phyloP scores from a whole-genome alignment of 345 rosid species.

The Lenwebbia sp. region DNA sequence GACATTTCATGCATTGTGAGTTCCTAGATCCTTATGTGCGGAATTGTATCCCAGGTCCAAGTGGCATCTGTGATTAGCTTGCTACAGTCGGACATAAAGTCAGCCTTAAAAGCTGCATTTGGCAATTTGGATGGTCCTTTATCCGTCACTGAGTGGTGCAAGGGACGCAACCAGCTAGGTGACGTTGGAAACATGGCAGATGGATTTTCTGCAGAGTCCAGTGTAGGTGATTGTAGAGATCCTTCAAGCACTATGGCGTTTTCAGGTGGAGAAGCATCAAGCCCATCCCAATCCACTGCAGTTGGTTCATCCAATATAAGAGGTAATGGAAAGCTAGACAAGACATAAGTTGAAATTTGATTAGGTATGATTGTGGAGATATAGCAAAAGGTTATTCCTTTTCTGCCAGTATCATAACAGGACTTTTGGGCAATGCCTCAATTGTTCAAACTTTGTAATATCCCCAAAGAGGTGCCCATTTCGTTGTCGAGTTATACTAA shows the following conservation, averaged over 20 bases:
- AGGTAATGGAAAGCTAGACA: slow-evolving; percentile 20
- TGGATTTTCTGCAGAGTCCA: slow-evolving; percentile 74
- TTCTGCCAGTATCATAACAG: not conserved
- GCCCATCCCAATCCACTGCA: slow-evolving; percentile 45
- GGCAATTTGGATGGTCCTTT: slow-evolving; percentile 81
- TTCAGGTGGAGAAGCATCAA: slow-evolving; percentile 46
- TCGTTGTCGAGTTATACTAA: not conserved
- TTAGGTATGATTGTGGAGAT: not conserved
- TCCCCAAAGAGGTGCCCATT: not conserved
- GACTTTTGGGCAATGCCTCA: not conserved
- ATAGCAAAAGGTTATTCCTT: not conserved
- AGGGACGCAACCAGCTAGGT: slow-evolving; percentile 58
- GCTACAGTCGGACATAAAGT: slow-evolving; percentile 81
- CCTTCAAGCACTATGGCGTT: slow-evolving; percentile 31
- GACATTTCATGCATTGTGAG: not conserved
- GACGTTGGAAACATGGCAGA: slow-evolving; percentile 49
- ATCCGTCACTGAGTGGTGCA: slow-evolving; percentile 90
- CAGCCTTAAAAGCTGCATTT: slow-evolving; percentile 88
- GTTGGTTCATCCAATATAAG: slow-evolving; percentile 44
- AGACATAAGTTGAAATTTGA: not conserved
- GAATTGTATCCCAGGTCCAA: slow-evolving; percentile 46
- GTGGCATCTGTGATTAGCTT: slow-evolving; percentile 74
- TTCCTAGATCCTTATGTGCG: not conserved
- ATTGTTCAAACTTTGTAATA: not conserved
- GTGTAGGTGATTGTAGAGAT: slow-evolving; percentile 61